Base-by-base conservation (phyloP, 768 basidiomycete species). In the Termitomyces sp. region DNA sequence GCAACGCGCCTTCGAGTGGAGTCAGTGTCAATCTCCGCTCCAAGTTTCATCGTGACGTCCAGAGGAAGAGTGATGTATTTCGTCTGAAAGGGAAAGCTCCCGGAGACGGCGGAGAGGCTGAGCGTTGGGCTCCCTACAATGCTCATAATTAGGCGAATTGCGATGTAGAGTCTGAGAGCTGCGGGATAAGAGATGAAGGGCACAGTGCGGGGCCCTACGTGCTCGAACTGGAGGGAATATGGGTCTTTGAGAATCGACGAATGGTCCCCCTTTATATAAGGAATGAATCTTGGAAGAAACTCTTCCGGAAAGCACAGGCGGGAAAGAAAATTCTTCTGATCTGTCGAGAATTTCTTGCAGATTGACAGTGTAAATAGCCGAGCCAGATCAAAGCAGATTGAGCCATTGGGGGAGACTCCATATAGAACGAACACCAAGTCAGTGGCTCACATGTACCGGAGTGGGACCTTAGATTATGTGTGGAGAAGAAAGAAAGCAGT, bases 61-160 rank as follows among this genome's bases (percentile, higher is more conserved):
- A 57, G 58, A 21, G 66, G 54, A 41, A 79, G 65, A 0, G 66
- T 55, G 6, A 79, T 59, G 26, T 69, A 67, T 56, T 78, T 78
- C 11, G 68, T 38, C 30, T 71, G 65, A 51, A 70, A 71, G 31
- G 74, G 71, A 60, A 72, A 76, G 61, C 75, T 74, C 43, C 55
- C 62, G 14, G 64, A n/a, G 15, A 68, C 68, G 19, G 75, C 66
- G n/a, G 66, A 55, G 53, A 77, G 67, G 49, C 65, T 67, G 40
- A 78, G 41, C 17, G 66, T 68, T 5, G 74, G 70, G 49, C 56
- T 64, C 17, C 63, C 66, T 44, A 56, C 23, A 23, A 61, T 38
- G 37, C 57, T 56, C 58, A 61, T 60, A 19, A 48, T 23, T 12
- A 21, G 33, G 14, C 7, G 45, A 5, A 48, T 30, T 42, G 31